Conservation (phyloP, 2,329 filamentous ascomycete species). For the Calonectria pauciramosa region DNA sequence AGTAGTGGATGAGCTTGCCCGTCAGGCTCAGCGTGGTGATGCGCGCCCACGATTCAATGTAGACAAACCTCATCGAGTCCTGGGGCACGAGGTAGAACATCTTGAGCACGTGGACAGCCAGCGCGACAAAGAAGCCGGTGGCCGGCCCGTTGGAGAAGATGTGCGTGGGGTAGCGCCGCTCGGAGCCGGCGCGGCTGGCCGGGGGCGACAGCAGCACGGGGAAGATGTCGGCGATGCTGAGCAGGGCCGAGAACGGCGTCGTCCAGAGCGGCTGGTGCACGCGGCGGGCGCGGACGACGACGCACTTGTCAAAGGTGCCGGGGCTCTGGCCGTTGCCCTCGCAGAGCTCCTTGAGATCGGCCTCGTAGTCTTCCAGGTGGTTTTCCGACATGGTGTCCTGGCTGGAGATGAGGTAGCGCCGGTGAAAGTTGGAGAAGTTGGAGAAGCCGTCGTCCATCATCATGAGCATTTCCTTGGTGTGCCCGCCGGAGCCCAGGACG, state of each 20-base stretch:
- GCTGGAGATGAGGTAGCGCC: slow-evolving; percentile 85
- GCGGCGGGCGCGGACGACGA: slow-evolving; percentile 80
- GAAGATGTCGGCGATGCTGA: slow-evolving; percentile 75
- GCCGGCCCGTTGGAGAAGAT: slow-evolving; percentile 92
- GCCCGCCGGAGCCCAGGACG: slow-evolving; percentile 92
- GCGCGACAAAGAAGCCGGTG: slow-evolving; percentile 82
- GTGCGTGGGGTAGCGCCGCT: slow-evolving; percentile 73
- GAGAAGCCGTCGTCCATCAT: slow-evolving; percentile 77
- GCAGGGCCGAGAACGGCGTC: slow-evolving; percentile 76
- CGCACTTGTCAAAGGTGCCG: slow-evolving; percentile 73
- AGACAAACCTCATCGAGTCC: slow-evolving; percentile 79
- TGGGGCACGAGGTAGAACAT: slow-evolving; percentile 59
- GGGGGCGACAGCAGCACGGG: slow-evolving; percentile 63
- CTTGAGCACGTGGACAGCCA: slow-evolving; percentile 64
- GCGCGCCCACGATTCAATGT: slow-evolving; percentile 93
- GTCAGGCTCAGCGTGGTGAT: slow-evolving; percentile 87
- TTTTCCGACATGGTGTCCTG: slow-evolving; percentile 78
- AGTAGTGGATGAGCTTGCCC: slow-evolving; percentile 78
- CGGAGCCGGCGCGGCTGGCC: slow-evolving; percentile 33
- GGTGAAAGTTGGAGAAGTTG: slow-evolving; percentile 67
- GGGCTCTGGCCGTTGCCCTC: slow-evolving; percentile 34
- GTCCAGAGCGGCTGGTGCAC: slow-evolving; percentile 87
- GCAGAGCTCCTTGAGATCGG: slow-evolving; percentile 47
- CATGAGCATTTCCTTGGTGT: slow-evolving; percentile 94
- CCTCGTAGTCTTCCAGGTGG: slow-evolving; percentile 72